Conservation (phyloP, 192 early-diverging fungal species). For the Mortierella antarctica region DNA sequence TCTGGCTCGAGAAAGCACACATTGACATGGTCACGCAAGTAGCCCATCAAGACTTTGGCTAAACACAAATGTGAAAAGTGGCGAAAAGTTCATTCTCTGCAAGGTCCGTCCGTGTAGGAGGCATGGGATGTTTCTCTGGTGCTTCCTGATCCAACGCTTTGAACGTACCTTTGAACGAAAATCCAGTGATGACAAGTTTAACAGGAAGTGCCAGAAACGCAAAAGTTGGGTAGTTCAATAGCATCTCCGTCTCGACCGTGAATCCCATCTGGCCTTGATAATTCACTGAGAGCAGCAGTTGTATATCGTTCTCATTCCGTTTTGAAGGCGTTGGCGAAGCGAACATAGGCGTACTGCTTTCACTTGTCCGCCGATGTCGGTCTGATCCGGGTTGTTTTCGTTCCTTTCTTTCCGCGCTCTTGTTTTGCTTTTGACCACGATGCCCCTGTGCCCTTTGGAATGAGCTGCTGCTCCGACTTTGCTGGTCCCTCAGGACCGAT, state of each 20-base stretch:
- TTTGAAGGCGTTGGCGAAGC: slow-evolving; percentile 10
- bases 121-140: not conserved
- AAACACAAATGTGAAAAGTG: not conserved
- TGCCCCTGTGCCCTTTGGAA: no score
- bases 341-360: slow-evolving; percentile 2
- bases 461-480: slow-evolving; percentile 9
- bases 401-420: slow-evolving; percentile 1
- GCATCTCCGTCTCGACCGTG: slow-evolving; percentile 72
- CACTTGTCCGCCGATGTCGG: not conserved
- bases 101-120: not conserved
- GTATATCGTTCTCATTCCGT: slow-evolving; percentile 72
- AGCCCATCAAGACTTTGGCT: slow-evolving; percentile 75
- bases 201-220: slow-evolving; percentile 82
- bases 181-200: slow-evolving; percentile 71
- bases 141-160: not conserved
- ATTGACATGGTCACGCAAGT: slow-evolving; percentile 71
- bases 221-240: slow-evolving; percentile 80
- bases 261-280: slow-evolving; percentile 83
- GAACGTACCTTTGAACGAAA: slow-evolving; percentile 71
- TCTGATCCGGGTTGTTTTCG: not conserved
- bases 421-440: not conserved
- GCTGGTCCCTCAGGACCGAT: slow-evolving; percentile 3
- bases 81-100: not conserved
- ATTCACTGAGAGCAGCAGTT: slow-evolving; percentile 68
- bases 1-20: slow-evolving; percentile 81